These are phyloP conservation scores for Sugiyamaella japonica DNA, from an alignment of 1,139 yeast species.

Conservation along the genomic window DNA sequence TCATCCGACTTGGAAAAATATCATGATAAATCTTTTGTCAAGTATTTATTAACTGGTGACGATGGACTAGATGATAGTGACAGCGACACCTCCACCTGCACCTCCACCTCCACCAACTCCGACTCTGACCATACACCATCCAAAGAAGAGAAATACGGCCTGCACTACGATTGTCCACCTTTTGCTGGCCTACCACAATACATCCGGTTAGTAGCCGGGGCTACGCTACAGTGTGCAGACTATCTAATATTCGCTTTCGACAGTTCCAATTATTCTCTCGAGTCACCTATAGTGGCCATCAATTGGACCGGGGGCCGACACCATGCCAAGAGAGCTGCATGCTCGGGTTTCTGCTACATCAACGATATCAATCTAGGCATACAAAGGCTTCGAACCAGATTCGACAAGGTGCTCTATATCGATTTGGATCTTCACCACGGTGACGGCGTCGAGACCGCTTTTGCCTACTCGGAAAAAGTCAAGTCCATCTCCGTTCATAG, in stretches of 20 bases:
- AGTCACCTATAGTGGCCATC: constrained; percentile 46
- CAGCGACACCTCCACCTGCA: too few species aligned
- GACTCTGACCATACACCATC: neutral
- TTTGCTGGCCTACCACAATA: constrained; percentile 58
- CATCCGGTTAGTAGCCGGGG: constrained; percentile 54
- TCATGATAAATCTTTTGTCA: constrained; percentile 46
- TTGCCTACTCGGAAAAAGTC: constrained; percentile 56
- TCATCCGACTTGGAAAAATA: constrained; percentile 42
- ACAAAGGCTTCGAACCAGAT: constrained; percentile 48
- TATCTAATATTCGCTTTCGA: constrained; percentile 32
- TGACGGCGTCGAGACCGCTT: constrained; percentile 74
- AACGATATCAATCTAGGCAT: constrained; percentile 67
- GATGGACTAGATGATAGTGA: constrained; percentile 30
- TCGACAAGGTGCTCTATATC: constrained; percentile 56
- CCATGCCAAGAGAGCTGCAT: constrained; percentile 56
- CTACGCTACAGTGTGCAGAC: constrained; percentile 55
- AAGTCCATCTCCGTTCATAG: constrained; percentile 66
- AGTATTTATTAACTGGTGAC: constrained; percentile 37
- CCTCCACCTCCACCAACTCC: too few species aligned
- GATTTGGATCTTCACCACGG: constrained; percentile 81
- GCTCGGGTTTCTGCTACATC: constrained; percentile 74
- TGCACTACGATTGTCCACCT: constrained; percentile 63
- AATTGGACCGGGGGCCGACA: constrained; percentile 86
- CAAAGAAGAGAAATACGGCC: constrained; percentile 31
- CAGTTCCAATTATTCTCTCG: neutral